A percentile compares a stretch with the other conserved stretches of the same genome.
Conservation (phyloP, 2,329 filamentous ascomycete genomes). For the Thelonectria blattea region DNA sequence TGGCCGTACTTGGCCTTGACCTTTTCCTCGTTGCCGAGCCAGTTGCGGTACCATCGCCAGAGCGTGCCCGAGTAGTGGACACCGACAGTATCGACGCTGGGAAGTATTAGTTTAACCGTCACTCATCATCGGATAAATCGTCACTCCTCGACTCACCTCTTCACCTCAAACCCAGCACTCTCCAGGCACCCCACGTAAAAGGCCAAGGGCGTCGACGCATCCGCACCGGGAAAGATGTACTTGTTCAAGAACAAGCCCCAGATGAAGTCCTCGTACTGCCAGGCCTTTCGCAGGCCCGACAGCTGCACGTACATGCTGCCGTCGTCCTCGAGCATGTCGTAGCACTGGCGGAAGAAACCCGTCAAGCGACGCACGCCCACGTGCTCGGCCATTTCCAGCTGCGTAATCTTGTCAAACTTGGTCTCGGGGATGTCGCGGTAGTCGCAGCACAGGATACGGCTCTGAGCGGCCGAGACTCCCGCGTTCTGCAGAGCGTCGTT, state of each 20-base stretch:
- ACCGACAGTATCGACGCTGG: slow-evolving; percentile 84
- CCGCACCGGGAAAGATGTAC: slow-evolving; percentile 94
- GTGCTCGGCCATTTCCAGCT: slow-evolving; percentile 96
- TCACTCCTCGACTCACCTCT: slow-evolving; percentile 61
- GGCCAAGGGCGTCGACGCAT: slow-evolving; percentile 87
- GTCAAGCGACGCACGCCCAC: slow-evolving; percentile 86
- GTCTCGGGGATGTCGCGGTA: slow-evolving; percentile 88
- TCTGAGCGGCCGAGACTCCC: slow-evolving; percentile 82
- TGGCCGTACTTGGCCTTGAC: slow-evolving; percentile 90
- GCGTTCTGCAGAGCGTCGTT: slow-evolving; percentile 82
- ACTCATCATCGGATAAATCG: no score
- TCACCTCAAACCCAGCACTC: slow-evolving; percentile 70
- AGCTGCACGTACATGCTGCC: slow-evolving; percentile 94
- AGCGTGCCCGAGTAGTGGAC: slow-evolving; percentile 94
- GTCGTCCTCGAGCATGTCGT: slow-evolving; percentile 94
- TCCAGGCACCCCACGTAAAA: slow-evolving; percentile 84
- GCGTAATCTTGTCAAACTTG: slow-evolving; percentile 93
- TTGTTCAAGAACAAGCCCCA: slow-evolving; percentile 99
- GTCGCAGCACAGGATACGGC: slow-evolving; percentile 88
- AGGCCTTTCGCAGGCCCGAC: slow-evolving; percentile 85
- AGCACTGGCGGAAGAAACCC: slow-evolving; percentile 80
- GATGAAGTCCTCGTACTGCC: slow-evolving; percentile 96
- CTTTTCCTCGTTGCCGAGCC: slow-evolving; percentile 90
- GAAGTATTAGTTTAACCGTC: no score
- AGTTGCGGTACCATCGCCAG: slow-evolving; percentile 98